Evolutionary conservation across 108 stramenopile species (phyloP), one percentile per base, ranked within the genome.

Genomic region (Pseudonitzschia multiseries): DNA sequence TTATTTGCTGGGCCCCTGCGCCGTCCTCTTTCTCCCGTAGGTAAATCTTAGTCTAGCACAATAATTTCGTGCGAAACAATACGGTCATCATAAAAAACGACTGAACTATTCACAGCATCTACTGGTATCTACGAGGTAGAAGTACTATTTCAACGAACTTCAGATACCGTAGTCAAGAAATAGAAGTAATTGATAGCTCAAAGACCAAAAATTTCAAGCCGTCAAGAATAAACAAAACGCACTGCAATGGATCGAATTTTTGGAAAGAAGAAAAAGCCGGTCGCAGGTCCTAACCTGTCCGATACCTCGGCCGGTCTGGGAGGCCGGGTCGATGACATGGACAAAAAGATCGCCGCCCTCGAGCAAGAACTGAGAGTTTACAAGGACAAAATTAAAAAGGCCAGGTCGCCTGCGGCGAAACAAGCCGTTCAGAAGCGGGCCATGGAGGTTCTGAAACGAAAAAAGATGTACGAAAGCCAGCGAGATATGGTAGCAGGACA

Each of bases 391-490:
- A 81, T 96, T 66, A 92, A 95, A 78, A 91, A 84, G 22, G 74
- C 92, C 12, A 86, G 73, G 42, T 91, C 81, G 66, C 81, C 89
- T 1, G 87, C 85, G 27, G 91, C 89, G 44, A 91, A 91, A 61
- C 81, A 92, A 57, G 71, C 80, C 41, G 61, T 93, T 3, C 92
- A 90, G 71, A 95, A 95, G 68, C 90, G 97, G 29, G 97, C 95
- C 66, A 85, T 97, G 91, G 95, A 92, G 51, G 84, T 94, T 14
- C 76, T 99, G 46, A 97, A 97, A 77, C 89, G 97, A 21, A 99
- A 99, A 78, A 84, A 90, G 54, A 98, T 98, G 97, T 99, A 98
- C 80, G 97, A 99, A 78, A 76, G 88, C 65, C 97, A 99, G 81
- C 84, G 98, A 40, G 98, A 99, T 73, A 93, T 93, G 77, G 75